Evolutionary conservation across 1,284 basidiomycete species (phyloP).

Genomic region (Phenoliferia sp.): DNA sequence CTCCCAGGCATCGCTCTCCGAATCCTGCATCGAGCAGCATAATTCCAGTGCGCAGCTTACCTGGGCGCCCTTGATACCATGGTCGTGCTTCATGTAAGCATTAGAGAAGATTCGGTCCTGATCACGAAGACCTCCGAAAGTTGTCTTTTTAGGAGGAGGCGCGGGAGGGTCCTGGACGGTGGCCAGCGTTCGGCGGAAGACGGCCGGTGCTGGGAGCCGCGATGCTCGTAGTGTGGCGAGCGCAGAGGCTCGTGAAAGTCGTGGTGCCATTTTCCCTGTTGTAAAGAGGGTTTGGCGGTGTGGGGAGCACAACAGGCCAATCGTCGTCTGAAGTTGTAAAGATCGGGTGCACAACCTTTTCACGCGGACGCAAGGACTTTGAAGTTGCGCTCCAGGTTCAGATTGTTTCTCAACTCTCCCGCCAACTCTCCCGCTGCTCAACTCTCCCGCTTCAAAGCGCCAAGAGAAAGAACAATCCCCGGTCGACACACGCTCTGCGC

Average conservation of each 20-base stretch:
- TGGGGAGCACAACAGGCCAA: neutral
- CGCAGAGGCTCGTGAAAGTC: neutral
- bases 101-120: constrained; percentile 67
- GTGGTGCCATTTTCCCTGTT: neutral
- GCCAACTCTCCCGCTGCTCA: too few species aligned
- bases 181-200: constrained; percentile 11
- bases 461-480: too few species aligned
- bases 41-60: constrained; percentile 44
- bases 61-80: constrained; percentile 81
- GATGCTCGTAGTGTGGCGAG: neutral
- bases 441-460: too few species aligned
- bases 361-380: too few species aligned
- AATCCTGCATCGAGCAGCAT: neutral
- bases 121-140: constrained; percentile 74
- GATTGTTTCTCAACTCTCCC: too few species aligned
- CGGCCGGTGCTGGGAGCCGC: neutral
- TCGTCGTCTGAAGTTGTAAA: too few species aligned
- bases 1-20: neutral
- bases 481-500: too few species aligned
- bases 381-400: too few species aligned
- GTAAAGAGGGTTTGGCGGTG: too few species aligned
- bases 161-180: constrained; percentile 24
- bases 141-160: constrained; percentile 16
- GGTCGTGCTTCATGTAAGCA: constrained; percentile 74
- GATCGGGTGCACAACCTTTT: too few species aligned